Evolutionary conservation across 495 filamentous ascomycete species (phyloP), one percentile per base, ranked within the genome.

Genomic region (Patellaria atrata): DNA sequence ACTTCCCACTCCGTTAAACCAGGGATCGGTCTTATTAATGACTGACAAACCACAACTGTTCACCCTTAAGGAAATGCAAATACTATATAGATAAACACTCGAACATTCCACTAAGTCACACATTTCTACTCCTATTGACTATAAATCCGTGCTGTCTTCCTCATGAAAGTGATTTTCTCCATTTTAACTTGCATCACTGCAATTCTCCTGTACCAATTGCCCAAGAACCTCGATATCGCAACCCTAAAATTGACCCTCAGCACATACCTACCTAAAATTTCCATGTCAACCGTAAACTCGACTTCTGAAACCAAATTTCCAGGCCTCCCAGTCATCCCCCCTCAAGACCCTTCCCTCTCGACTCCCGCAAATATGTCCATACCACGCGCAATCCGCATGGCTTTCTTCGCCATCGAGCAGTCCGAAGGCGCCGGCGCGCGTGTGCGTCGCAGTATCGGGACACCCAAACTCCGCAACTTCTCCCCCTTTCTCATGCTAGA

Each of bases 401-500:
- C 73, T 47, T 82, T 94, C 61, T 70, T 79, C 20, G 89, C 87
- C 41, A 58, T 78, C 42, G 82, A 92, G 56, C 82, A 91, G 59
- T 62, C 80, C 32, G 87, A 96, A 57, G 87, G 87, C 34, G 84
- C 79, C 3, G 87, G 87, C 23, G 87, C 87, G 0, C 67, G 78
- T 27, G 87, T 96, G 2, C 73, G 87, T 24, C 77, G 87, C 41
- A 84, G 80, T 19, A 82, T 97, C 51, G 87, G 87, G 32, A 91
- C 81, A 2, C 65, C 79, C 4, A 70, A 79, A 41, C 68, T 94
- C 3, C 71, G 77, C 50, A 82, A 92, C 60, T 79, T 97, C 63
- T 77, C 72, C 13, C 87, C 87, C 8, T 97, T 97, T 64, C 68
- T 97, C 10, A 94, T 97, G 87, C 80, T 94, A 16, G 87, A 97